phyloP scores from a whole-genome alignment of 2,329 filamentous ascomycete species.

The Pseudogymnoascus sp. region DNA sequence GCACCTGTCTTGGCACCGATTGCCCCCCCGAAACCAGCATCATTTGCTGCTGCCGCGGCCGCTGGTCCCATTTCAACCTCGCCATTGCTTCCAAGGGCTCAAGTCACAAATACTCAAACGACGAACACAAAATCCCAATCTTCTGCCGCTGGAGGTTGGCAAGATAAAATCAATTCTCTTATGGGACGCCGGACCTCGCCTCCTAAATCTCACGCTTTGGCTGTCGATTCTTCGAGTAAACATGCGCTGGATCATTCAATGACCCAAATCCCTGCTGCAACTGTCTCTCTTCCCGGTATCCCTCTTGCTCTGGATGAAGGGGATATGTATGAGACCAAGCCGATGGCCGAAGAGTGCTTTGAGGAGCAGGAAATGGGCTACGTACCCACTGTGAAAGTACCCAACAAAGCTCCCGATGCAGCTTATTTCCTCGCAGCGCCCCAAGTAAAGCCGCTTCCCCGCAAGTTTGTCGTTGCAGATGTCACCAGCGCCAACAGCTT shows the following conservation, averaged over 20 bases:
- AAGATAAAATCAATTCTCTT: constrained; percentile 75
- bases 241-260: constrained; percentile 53
- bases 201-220: constrained; percentile 52
- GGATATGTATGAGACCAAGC: constrained; percentile 50
- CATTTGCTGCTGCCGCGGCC: constrained; percentile 36
- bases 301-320: constrained; percentile 29
- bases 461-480: constrained; percentile 41
- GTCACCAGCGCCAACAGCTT: constrained; percentile 40
- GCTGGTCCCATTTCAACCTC: constrained; percentile 18
- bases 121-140: constrained; percentile 33
- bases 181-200: constrained; percentile 57
- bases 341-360: constrained; percentile 72
- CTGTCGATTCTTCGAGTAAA: constrained; percentile 62
- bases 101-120: constrained; percentile 29
- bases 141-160: constrained; percentile 47
- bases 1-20: constrained; percentile 36
- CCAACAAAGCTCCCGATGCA: constrained; percentile 52
- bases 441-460: constrained; percentile 48
- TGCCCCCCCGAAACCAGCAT: constrained; percentile 37
- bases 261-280: constrained; percentile 40
- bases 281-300: constrained; percentile 58
- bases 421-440: constrained; percentile 55
- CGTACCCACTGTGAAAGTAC: constrained; percentile 63
- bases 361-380: constrained; percentile 76
- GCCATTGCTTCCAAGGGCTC: constrained; percentile 17